Evolutionary conservation across 371 early-diverging fungal genomes (phyloP), one percentile per base, ranked within the genome.

Genomic region (Mucor racemosus): DNA sequence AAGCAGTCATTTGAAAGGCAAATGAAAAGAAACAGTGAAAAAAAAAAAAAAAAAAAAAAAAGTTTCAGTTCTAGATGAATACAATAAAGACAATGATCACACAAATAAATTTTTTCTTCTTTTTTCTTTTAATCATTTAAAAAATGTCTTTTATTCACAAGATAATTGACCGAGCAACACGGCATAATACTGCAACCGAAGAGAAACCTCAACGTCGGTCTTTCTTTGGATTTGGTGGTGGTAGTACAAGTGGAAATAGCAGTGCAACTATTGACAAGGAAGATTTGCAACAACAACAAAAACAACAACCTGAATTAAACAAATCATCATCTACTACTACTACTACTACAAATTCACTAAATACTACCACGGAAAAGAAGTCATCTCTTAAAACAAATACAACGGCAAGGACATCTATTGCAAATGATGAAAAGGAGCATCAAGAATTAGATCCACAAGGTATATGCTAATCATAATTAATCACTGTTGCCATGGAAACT

Each of bases 141-240:
- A 55, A 26, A 8, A 72, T 72, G 72, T 72, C 72, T 13, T 67
- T 72, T 58, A 67, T 72, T 38, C 56, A 67, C 44, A 72, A 72
- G 36, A 67, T 72, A 26, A 64, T 72, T 35, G 68, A 72, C 50
- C 62, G 65, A 65, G 72, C 72, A 40, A 56, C 72, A 38, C 64
- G 72, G 38, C 41, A 71, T 21, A 62, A 44, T 26, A 62, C 36
- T 33, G 50, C 62, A 10, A 17, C 40, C 11, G 68, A 72, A 58
- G 64, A 64, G 40, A 67, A 64, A 58, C 64, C 64, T 41, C 64
- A 71, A 50, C 72, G 72, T 60, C 72, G 72, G 64, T 72, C 72
- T 54, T 67, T 72, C 55, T 72, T 72, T 72, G 72, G 72, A 13
- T 72, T 72, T 65, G 62, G 65, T 36, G 53, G 64, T 41, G 36